phyloP scores from a whole-genome alignment of 441 rosid genomes.

The Manihot esculenta region DNA sequence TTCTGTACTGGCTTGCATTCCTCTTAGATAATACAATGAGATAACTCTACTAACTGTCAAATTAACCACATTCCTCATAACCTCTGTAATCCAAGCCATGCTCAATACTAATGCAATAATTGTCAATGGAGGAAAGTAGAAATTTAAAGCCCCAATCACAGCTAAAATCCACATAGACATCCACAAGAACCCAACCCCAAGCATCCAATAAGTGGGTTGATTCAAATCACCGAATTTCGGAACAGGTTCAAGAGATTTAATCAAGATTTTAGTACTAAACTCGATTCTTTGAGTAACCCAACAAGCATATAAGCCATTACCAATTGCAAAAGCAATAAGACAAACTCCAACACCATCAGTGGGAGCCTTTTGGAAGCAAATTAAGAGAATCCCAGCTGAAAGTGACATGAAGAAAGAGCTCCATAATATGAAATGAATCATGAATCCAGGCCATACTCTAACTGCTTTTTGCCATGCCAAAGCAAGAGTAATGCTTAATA shows the following conservation, averaged over 20 bases:
- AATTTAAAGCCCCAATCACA: constrained; percentile 81
- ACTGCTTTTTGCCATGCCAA: constrained; percentile 83
- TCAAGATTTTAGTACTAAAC: constrained; percentile 62
- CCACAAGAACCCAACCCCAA: constrained; percentile 86
- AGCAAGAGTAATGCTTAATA: constrained; percentile 79
- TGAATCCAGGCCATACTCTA: constrained; percentile 65
- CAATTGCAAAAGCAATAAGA: constrained; percentile 72
- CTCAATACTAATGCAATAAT: constrained; percentile 56
- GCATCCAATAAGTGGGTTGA: constrained; percentile 76
- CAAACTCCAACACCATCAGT: constrained; percentile 84
- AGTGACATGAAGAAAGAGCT: constrained; percentile 62
- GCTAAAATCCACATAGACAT: constrained; percentile 93
- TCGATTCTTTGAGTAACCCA: constrained; percentile 66
- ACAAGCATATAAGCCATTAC: constrained; percentile 87
- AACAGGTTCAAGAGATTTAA: constrained; percentile 65
- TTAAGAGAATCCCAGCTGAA: constrained; percentile 79
- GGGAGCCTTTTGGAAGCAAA: constrained; percentile 81
- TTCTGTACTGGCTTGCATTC: constrained; percentile 77
- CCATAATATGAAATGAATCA: constrained; percentile 90
- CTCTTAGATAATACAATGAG: constrained; percentile 80
- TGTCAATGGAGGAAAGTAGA: constrained; percentile 50
- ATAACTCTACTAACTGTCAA: constrained; percentile 79
- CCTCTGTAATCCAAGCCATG: constrained; percentile 85
- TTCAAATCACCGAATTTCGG: constrained; percentile 73
- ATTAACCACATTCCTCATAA: constrained; percentile 89